Conservation (phyloP, 2,329 filamentous ascomycete species). For the Aphanocladium album region DNA sequence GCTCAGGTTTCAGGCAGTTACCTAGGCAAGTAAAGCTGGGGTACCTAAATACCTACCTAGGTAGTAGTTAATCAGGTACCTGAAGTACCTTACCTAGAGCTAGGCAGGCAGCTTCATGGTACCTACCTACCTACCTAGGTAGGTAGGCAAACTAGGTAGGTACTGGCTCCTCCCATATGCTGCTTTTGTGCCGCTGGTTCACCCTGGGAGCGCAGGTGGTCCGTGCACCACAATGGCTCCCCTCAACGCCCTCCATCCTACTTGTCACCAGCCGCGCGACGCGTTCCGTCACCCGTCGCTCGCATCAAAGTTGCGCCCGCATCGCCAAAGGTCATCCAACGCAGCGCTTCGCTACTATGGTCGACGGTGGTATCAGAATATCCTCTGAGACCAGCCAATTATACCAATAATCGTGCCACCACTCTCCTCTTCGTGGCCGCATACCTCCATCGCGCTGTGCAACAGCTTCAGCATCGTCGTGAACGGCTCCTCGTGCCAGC, state of each 20-base stretch:
- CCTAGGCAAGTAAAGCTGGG: no score
- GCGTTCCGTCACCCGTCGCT: slow-evolving; percentile 5
- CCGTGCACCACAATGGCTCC: slow-evolving; percentile 5
- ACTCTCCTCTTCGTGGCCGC: not conserved
- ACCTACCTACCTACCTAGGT: not conserved
- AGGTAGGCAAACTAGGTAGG: not conserved
- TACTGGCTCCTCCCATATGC: not conserved
- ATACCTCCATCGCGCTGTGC: not conserved
- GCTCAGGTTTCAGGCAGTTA: no score
- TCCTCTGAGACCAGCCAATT: not conserved
- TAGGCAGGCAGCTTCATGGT: no score
- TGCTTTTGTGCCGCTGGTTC: not conserved
- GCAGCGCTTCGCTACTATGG: slow-evolving; percentile 53
- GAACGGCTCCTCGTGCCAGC: not conserved
- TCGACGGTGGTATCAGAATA: not conserved
- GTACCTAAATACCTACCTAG: no score
- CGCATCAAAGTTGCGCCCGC: slow-evolving; percentile 2
- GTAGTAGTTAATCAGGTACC: no score
- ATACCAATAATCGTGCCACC: not conserved
- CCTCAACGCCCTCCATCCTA: slow-evolving; percentile 2
- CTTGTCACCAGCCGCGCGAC: slow-evolving; percentile 5
- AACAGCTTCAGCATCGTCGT: not conserved
- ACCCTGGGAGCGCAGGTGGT: not conserved
- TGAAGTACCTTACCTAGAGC: no score
- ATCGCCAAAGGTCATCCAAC: not conserved